Percentiles rank a stretch among this genome's conserved stretches.
phyloP scores from a whole-genome alignment of 768 basidiomycete species.

The Mrakia frigida region DNA sequence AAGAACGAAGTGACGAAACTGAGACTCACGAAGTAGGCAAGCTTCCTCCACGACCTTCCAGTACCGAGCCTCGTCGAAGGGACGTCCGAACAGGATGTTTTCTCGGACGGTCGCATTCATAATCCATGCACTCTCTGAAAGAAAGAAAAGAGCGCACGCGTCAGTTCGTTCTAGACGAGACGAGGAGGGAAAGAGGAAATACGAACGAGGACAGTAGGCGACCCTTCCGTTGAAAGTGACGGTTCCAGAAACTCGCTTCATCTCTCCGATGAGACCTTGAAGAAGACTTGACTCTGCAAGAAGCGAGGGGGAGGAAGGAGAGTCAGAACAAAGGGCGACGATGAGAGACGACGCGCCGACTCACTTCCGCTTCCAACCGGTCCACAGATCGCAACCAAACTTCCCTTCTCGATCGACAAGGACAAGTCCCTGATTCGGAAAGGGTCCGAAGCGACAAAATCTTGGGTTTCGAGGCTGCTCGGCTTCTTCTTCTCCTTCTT shows the following conservation, averaged over 20 bases:
- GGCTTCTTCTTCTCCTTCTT: slow-evolving; percentile 12
- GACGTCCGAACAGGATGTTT: slow-evolving; percentile 68
- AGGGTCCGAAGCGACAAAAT: slow-evolving; percentile 40
- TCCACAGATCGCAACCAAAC: slow-evolving; percentile 78
- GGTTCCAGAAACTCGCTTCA: slow-evolving; percentile 52
- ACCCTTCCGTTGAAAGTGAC: slow-evolving; percentile 36
- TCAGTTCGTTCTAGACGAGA: background rate
- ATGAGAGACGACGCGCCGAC: background rate
- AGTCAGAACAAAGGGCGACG: background rate
- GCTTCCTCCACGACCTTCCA: slow-evolving; percentile 77
- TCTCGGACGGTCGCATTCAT: slow-evolving; percentile 20
- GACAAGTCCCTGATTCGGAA: slow-evolving; percentile 65
- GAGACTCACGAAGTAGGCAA: slow-evolving; percentile 22
- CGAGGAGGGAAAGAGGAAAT: background rate
- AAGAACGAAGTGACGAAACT: too few relatives aligned
- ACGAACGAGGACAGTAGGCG: slow-evolving; percentile 59
- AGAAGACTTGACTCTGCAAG: slow-evolving; percentile 54
- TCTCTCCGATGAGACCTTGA: slow-evolving; percentile 69
- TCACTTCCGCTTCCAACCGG: slow-evolving; percentile 56
- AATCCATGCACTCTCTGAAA: slow-evolving; percentile 10
- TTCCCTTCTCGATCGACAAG: slow-evolving; percentile 65
- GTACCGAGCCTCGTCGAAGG: slow-evolving; percentile 72
- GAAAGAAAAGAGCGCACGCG: background rate
- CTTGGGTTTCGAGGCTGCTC: slow-evolving; percentile 17
- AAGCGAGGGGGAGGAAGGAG: background rate